These are phyloP conservation scores for Macrocybe gigantea DNA, from an alignment of 768 basidiomycete genomes.

Conservation along the genomic window DNA sequence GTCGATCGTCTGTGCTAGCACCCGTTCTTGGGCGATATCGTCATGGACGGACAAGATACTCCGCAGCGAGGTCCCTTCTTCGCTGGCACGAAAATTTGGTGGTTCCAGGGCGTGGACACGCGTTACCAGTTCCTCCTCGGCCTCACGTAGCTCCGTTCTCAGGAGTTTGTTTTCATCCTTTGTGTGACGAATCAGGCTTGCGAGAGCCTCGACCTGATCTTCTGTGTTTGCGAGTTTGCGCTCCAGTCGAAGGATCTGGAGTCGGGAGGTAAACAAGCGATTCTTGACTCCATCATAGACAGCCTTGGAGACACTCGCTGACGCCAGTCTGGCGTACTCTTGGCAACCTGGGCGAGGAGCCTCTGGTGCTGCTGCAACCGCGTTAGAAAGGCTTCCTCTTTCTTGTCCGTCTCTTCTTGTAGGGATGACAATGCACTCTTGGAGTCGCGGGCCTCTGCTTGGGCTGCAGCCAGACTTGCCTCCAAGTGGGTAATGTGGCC, in stretches of 20 bases:
- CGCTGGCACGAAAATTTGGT: background rate
- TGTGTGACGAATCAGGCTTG: slow-evolving; percentile 52
- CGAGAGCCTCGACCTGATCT: slow-evolving; percentile 59
- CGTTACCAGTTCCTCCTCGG: slow-evolving; percentile 25
- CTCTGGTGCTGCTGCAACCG: slow-evolving; percentile 47
- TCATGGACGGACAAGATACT: no score
- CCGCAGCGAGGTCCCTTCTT: no score
- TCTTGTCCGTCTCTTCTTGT: slow-evolving; percentile 24
- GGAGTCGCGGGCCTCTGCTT: slow-evolving; percentile 29
- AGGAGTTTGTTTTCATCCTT: slow-evolving; percentile 49
- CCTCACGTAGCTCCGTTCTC: slow-evolving; percentile 23
- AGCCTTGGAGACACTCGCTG: slow-evolving; percentile 31
- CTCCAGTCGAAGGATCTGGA: slow-evolving; percentile 48
- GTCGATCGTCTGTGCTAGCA: background rate
- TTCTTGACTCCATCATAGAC: slow-evolving; percentile 33
- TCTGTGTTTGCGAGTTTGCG: slow-evolving; percentile 67
- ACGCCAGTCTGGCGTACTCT: slow-evolving; percentile 49
- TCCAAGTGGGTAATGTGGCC: slow-evolving; percentile 26
- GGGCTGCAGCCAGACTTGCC: slow-evolving; percentile 27
- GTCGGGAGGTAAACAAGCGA: slow-evolving; percentile 30
- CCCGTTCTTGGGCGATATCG: background rate
- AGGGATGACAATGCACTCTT: slow-evolving; percentile 23
- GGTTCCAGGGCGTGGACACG: slow-evolving; percentile 8
- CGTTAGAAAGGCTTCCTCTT: slow-evolving; percentile 38
- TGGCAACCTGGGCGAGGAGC: slow-evolving; percentile 43